Conservation (phyloP, 768 basidiomycete species). For the Hortiboletus campestris region DNA sequence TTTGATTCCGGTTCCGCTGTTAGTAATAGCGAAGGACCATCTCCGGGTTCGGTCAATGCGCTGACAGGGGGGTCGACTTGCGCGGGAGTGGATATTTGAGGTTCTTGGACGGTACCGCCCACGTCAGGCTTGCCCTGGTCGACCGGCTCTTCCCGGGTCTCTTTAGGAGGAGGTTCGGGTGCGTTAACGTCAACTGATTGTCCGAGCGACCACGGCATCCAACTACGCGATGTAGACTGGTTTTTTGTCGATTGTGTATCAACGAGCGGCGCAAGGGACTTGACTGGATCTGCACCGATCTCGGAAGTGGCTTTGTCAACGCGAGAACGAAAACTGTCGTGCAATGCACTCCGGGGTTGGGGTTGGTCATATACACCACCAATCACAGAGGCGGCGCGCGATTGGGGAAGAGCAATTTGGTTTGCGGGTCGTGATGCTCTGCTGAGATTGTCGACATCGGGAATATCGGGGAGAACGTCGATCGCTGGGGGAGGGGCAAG, state of each 20-base stretch:
- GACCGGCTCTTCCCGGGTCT: background rate
- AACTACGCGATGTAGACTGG: conserved; percentile 5
- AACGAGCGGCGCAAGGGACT: conserved; percentile 1
- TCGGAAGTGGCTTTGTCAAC: conserved; percentile 23
- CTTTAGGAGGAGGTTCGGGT: conserved; percentile 9
- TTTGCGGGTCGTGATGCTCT: conserved; percentile 14
- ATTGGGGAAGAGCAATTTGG: conserved; percentile 25
- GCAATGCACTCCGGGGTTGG: conserved; percentile 12
- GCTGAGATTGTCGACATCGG: conserved; percentile 13
- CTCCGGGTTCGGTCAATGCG: conserved; percentile 12
- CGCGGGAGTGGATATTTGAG: conserved; percentile 18
- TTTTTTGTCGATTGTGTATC: background rate
- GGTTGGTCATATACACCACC: conserved; percentile 27
- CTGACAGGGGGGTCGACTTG: conserved; percentile 23
- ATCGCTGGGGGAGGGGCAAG: conserved; percentile 9
- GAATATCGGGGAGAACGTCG: conserved; percentile 14
- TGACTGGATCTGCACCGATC: conserved; percentile 18
- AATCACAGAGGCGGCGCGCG: conserved; percentile 32
- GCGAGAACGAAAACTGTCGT: conserved; percentile 11
- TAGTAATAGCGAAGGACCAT: conserved; percentile 6
- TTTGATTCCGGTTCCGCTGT: background rate
- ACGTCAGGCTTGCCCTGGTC: conserved; percentile 6
- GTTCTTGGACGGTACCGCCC: conserved; percentile 1
- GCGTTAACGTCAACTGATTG: background rate
- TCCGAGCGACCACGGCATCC: background rate